Conservation (phyloP, 2,329 filamentous ascomycete species). For the Dactylellina leptospora region DNA sequence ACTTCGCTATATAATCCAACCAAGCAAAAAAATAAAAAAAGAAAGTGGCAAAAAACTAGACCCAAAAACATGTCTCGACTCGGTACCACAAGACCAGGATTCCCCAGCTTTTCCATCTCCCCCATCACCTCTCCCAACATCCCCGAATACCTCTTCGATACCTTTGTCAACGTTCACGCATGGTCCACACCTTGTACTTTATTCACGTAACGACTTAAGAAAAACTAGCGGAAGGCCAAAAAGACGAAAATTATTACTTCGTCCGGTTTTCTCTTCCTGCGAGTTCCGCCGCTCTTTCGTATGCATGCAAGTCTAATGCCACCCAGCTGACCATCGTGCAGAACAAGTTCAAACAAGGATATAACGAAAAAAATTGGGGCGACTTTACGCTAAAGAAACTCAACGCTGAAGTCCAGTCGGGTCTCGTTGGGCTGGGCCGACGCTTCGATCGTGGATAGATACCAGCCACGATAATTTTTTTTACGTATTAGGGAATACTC, state of each 20-base stretch:
- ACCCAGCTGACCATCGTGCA: constrained; percentile 53
- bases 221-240: background rate
- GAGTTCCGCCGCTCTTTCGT: background rate
- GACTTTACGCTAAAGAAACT: constrained; percentile 47
- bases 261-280: background rate
- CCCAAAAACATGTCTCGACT: constrained; percentile 4
- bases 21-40: background rate
- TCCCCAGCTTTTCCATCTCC: constrained; percentile 40
- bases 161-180: background rate
- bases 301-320: constrained; percentile 48
- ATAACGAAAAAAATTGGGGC: no score
- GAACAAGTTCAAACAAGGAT: constrained; percentile 30
- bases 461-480: background rate
- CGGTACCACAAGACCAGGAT: constrained; percentile 20
- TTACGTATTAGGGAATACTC: background rate
- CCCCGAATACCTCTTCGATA: constrained; percentile 6
- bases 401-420: no score
- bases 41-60: constrained; percentile 11
- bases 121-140: background rate
- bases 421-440: constrained; percentile 21
- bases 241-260: background rate
- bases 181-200: background rate
- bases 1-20: background rate
- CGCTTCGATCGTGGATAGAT: constrained; percentile 55
- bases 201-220: background rate